Evolutionary conservation across 1,139 yeast genomes (phyloP), one percentile per base, ranked within the genome.

Genomic region (Groenewaldozyma sp.): DNA sequence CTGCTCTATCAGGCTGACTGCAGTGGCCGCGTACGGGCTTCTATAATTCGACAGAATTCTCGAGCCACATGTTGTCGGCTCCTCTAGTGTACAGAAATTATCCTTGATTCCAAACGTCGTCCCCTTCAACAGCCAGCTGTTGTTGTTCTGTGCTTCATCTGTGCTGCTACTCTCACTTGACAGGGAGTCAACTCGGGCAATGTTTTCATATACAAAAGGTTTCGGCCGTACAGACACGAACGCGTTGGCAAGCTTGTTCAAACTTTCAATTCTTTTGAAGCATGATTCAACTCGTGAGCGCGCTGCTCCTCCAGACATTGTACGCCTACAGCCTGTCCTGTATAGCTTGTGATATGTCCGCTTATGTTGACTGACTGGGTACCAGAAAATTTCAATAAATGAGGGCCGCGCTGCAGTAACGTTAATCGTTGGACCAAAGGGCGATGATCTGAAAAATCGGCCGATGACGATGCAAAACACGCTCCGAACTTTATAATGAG

Each of bases 1-100:
- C 0, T 59, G 50, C 13, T 67, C 58, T n/a, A 91, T 59, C 6
- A 78, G 63, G 1, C 59, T 49, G 0, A 76, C 74, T 2, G 80
- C 82, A 0, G 96, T 84, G 4, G 96, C 84, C 47, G 82, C 77
- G 54, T 73, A 87, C 0, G 97, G 97, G 27, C 94, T 78, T 7
- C 54, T 54, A 55, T 82, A 91, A 31, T 65, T 65, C 45, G 38
- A 36, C 24, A 49, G 45, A 14, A 80, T 73, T 35, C 62, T 59
- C 0, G 97, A 87, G 0, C 79, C 82, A 51, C 95, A 81, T 0
- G 95, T 82, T 0, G 95, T 83, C 2, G 78, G 73, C 35, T 70
- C 69, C 10, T 70, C 69, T 10, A 59, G 64, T 0, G 95, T 80
- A 34, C 75, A 74, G 39, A 87, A 79, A 56, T 86, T 87, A 58